Base-by-base conservation (phyloP, 495 filamentous ascomycete genomes). In the Neurospora sp. region DNA sequence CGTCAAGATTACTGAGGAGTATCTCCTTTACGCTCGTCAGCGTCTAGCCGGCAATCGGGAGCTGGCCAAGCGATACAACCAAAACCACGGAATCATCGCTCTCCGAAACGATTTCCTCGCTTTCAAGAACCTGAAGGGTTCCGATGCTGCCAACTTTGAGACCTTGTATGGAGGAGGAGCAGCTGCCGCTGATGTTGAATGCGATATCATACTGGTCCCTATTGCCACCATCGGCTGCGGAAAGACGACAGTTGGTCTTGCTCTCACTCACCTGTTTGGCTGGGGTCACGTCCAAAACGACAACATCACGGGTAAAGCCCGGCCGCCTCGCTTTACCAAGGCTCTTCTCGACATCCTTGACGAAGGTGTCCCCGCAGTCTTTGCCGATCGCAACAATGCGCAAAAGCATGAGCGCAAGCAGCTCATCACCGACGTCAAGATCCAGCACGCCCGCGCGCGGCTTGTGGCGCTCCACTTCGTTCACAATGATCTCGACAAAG, bases 201-300 rank as follows among this genome's bases (percentile, higher is more conserved):
- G 82, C 7, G 88, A 96, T 76, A 83, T 97, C 37, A 85, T 97
- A 41, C 85, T 99, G 38, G 90, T 92, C 2, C 94, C 96, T 3
- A 89, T 97, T 75, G 96, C 96, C 1, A 96, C 94, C 0, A 89
- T 99, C 37, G 96, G 96, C 5, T 99, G 96, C 77, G 96, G 96
- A 31, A 99, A 99, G 86, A 98, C 96, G 0, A 99, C 96, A 0
- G 83, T 99, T 48, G 94, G 93, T 8, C 77, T 97, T 41, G 94
- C 94, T 7, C 83, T 99, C 16, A 86, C 84, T 18, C 91, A 93
- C 75, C 87, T 99, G 3, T 99, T 98, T 73, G 89, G 86, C 62
- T 99, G 96, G 94, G 95, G 92, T 39, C 94, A 98, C 80, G 85
- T 98, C 46, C 96, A 99, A 78, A 99, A 99, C 78, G 96, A 99